Conservation (phyloP, 345 rosid genomes). For the Citropsis articulata region DNA sequence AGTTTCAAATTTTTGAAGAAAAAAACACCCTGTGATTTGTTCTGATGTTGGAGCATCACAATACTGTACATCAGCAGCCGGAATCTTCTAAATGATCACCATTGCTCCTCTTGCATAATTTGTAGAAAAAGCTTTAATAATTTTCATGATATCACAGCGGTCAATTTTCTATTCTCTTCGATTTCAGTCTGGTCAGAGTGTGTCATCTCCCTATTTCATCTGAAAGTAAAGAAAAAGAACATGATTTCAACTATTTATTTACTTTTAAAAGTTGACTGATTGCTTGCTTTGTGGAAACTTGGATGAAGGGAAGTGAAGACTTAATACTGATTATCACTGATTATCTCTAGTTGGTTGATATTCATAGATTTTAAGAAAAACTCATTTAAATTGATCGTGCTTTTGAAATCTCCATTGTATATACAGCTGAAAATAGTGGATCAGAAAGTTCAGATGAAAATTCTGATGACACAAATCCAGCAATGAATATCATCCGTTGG, state of each 20-base stretch:
- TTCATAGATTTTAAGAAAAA: not conserved
- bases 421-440: slow-evolving; percentile 34
- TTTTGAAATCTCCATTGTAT: not conserved
- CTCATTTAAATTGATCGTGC: not conserved
- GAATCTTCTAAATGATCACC: not conserved
- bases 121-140: not conserved
- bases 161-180: not conserved
- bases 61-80: not conserved
- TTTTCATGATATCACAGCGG: not conserved
- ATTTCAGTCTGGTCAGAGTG: not conserved
- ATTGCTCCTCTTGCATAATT: not conserved
- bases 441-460: slow-evolving; percentile 25
- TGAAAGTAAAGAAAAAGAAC: not conserved
- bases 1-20: too few relatives aligned
- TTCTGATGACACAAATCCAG: slow-evolving; percentile 31
- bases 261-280: not conserved
- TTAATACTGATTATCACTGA: not conserved
- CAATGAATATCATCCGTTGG: slow-evolving; percentile 42
- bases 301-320: not conserved
- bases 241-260: not conserved
- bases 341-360: not conserved
- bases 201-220: not conserved
- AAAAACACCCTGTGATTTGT: too few relatives aligned
- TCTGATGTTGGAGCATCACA: not conserved
- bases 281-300: not conserved